A percentile compares a stretch with the other conserved stretches of the same genome.
phyloP scores from a whole-genome alignment of 1,284 basidiomycete genomes.

The Tylopilus microsporus region DNA sequence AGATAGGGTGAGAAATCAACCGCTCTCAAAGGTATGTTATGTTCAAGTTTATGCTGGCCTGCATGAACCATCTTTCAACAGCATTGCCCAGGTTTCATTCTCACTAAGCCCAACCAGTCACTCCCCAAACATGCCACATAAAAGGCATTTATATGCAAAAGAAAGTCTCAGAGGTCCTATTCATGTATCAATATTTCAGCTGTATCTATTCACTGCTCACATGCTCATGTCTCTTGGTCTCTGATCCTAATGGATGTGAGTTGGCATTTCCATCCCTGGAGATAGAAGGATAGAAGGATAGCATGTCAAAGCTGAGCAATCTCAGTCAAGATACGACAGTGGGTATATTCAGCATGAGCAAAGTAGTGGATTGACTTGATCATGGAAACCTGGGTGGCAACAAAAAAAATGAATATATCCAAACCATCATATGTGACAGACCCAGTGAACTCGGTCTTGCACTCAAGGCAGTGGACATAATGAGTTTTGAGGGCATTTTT shows the following conservation, averaged over 20 bases:
- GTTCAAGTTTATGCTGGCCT: not conserved
- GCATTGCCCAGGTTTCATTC: slow-evolving; percentile 37
- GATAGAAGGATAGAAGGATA: no score
- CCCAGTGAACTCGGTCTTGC: no score
- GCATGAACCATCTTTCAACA: not conserved
- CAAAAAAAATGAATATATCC: no score
- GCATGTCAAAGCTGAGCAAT: no score
- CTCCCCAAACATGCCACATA: slow-evolving; percentile 36
- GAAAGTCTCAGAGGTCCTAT: not conserved
- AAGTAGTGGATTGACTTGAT: no score
- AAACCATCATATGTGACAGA: no score
- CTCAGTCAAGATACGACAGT: no score
- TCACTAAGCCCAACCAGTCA: slow-evolving; percentile 54
- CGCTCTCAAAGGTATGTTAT: slow-evolving; percentile 45
- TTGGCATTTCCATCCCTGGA: no score
- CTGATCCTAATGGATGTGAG: not conserved
- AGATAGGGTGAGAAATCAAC: slow-evolving; percentile 70
- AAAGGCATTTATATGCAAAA: not conserved
- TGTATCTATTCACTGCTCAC: not conserved
- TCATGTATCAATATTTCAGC: slow-evolving; percentile 4
- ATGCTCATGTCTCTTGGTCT: not conserved
- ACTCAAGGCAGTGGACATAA: no score
- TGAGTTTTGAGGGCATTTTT: no score
- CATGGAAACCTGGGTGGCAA: no score
- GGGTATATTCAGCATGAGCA: no score